Base-by-base conservation (phyloP, 768 basidiomycete genomes). In the Hortiboletus campestris region DNA sequence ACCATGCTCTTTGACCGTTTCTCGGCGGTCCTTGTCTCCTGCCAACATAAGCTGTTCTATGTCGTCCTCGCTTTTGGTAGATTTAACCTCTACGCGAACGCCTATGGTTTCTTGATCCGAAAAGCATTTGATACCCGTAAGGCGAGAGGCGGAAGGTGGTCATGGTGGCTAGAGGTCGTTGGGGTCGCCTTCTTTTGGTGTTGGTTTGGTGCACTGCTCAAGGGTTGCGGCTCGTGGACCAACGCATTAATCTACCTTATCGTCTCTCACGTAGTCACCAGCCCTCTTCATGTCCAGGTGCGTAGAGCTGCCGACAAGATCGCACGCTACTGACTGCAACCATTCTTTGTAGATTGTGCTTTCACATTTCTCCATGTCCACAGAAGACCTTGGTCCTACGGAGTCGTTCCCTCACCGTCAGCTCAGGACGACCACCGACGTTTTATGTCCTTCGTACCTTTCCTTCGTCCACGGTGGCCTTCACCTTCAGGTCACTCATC, bases 341-440 rank as follows among this genome's bases (percentile, higher is more conserved):
- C 35, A 19, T 41, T 32, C 40, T 43, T 31, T 25, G 17, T 62
- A 89, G 88, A 98, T 99, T 63, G 95, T 98, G 2, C 84, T 98
- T 28, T 99, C 97, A 9, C 97, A 99, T 76, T 99, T 95, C 70
- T 88, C 92, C 46, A 93, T 94, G 78, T 94, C 96, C 13, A 95
- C 94, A 2, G 88, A 78, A 10, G 96, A 98, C 67, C 78, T 98
- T 19, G 95, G 95, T 13, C 91, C 92, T 1, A 75, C 76, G 29
- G 97, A 99, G 68, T 95, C 93, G 0, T 98, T 98, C 76, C 83
- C 89, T 4, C 88, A 92, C 63, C 87, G 97, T 16, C 97, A 99
- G 71, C 76, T 99, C 64, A 89, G 97, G 46, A 99, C 97, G n/a
- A 98, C 97, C 0, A 89, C 91, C 43, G 97, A 99, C 71, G 93